Conservation (phyloP, 768 basidiomycete species). For the Hortiboletus campestris region DNA sequence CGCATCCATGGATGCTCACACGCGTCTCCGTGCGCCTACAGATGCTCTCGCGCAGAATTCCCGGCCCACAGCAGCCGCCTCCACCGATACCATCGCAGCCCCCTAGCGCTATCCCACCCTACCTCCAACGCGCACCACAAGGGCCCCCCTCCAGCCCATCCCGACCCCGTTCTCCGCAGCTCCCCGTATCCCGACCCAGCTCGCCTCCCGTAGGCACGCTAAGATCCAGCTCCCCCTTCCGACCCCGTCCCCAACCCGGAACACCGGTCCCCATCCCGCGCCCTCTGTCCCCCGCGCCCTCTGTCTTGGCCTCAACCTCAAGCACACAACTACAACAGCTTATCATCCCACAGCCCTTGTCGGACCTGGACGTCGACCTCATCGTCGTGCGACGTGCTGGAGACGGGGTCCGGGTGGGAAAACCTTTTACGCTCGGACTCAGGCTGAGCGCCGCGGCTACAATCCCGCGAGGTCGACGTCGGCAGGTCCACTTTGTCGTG, state of each 20-base stretch:
- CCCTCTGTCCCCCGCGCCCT: constrained; percentile 33
- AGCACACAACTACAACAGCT: constrained; percentile 21
- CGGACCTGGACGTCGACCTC: constrained; percentile 57
- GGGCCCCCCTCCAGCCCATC: constrained; percentile 39
- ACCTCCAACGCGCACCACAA: constrained; percentile 61
- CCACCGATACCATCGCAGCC: constrained; percentile 38
- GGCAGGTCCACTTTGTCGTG: constrained; percentile 54
- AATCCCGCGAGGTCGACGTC: constrained; percentile 34
- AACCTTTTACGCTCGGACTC: constrained; percentile 58
- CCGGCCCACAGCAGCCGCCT: constrained; percentile 41
- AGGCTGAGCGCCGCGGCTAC: constrained; percentile 50
- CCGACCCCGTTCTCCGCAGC: constrained; percentile 60
- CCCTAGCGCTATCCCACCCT: constrained; percentile 70
- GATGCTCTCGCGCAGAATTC: constrained; percentile 81
- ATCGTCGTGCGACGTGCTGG: constrained; percentile 50
- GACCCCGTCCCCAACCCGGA: constrained; percentile 31
- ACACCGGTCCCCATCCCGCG: constrained; percentile 24
- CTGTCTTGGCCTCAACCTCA: constrained; percentile 14
- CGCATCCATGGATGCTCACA: not conserved
- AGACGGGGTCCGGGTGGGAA: constrained; percentile 45
- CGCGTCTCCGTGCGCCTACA: constrained; percentile 14
- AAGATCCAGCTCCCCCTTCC: constrained; percentile 43
- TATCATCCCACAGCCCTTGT: constrained; percentile 17
- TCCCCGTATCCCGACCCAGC: constrained; percentile 48
- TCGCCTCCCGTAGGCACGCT: constrained; percentile 53